phyloP scores from a whole-genome alignment of 2,329 filamentous ascomycete species.

The Helicocarpus griseus region DNA sequence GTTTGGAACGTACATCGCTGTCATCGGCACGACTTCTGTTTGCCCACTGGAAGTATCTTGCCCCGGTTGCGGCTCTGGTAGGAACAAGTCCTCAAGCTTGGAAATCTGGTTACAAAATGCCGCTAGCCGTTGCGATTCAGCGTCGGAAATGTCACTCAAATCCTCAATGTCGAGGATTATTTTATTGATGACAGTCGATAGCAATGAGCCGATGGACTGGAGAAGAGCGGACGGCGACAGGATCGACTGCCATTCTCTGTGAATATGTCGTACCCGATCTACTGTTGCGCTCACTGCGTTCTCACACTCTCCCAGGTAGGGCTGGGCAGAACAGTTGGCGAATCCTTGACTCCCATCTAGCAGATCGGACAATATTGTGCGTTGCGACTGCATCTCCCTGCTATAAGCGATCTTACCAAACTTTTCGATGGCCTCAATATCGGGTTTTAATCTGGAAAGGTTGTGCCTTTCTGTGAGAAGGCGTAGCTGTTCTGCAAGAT shows the following conservation, averaged over 20 bases:
- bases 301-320: conserved; percentile 51
- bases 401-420: conserved; percentile 54
- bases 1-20: conserved; percentile 51
- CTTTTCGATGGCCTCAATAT: conserved; percentile 47
- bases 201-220: conserved; percentile 51
- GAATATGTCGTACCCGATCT: conserved; percentile 48
- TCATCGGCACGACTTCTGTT: conserved; percentile 38
- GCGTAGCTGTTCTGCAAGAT: conserved; percentile 46
- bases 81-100: conserved; percentile 48
- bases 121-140: conserved; percentile 51
- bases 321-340: conserved; percentile 47
- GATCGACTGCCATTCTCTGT: conserved; percentile 48
- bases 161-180: conserved; percentile 55
- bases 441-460: conserved; percentile 41
- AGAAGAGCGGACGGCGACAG: conserved; percentile 51
- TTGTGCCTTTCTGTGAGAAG: conserved; percentile 38
- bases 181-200: conserved; percentile 49
- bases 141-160: conserved; percentile 53
- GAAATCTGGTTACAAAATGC: conserved; percentile 47
- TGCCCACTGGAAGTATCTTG: background rate
- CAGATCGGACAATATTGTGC: conserved; percentile 52
- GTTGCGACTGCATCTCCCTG: conserved; percentile 55
- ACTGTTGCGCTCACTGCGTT: conserved; percentile 49
- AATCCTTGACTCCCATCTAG: conserved; percentile 56
- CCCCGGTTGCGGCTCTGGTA: conserved; percentile 29